Evolutionary conservation across 2,329 filamentous ascomycete genomes (phyloP), one percentile per base, ranked within the genome.

Genomic region (Colletotrichum karsti): DNA sequence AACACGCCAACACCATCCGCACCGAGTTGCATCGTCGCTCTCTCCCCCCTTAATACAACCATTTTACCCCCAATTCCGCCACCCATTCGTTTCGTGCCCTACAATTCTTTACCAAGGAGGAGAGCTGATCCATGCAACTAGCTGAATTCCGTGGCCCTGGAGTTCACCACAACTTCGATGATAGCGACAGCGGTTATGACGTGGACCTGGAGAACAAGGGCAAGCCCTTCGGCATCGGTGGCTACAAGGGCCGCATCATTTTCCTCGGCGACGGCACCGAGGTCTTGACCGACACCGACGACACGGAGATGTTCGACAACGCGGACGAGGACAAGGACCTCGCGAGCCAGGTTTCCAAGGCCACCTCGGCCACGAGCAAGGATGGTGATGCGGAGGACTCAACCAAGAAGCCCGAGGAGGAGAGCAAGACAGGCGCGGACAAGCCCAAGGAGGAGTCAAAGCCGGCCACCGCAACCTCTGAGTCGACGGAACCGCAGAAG

Each of bases 261-360:
- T 91, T 97, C 78, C 89, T 99, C 74, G 95, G 95, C 73, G 95
- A 98, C 84, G 96, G 95, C 75, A 97, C 94, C 76, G 95, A 98
- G 85, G 90, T 97, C 78, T 86, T 95, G 76, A 94, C 93, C 73
- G 94, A 96, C 81, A 92, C 92, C 78, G 91, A 94, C 80, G 94
- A 98, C 77, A 90, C 92, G 72, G 94, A 97, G 75, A 95, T 97
- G 91, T 97, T 98, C 82, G 94, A 98, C 80, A 91, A 94, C 76
- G 80, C 83, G 75, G 92, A 94, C 78, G 93, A 97, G 77, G 93
- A 97, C 77, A 93, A 93, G 79, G 94, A 97, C 77, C 86, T 95
- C 71, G 91, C 89, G 72, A 95, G 92, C 79, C 94, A 97, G 83
- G 92, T 96, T 69, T 88, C 89, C 77, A 95, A 93, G 83, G 13